Conservation (phyloP, 305 asterid genomes). For the Solanum hybrid region DNA sequence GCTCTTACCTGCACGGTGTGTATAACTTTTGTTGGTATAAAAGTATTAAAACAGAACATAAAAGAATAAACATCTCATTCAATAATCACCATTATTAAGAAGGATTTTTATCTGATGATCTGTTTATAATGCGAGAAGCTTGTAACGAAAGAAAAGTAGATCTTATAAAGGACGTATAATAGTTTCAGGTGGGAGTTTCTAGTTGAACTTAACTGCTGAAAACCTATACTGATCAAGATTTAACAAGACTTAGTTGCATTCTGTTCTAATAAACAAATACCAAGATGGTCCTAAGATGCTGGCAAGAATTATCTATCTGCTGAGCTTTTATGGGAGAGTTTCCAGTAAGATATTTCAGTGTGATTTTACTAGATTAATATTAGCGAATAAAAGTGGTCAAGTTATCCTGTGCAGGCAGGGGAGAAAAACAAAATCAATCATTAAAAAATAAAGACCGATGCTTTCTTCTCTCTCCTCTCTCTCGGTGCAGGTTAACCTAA, state of each 20-base stretch:
- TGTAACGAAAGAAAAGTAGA: background rate
- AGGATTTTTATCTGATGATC: background rate
- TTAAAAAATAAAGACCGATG: background rate
- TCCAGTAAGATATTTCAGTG: background rate
- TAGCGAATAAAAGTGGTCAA: background rate
- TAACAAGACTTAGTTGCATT: background rate
- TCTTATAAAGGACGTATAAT: background rate
- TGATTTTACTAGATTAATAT: background rate
- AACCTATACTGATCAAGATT: background rate
- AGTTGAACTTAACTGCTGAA: background rate
- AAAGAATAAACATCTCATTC: background rate
- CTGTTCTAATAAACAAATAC: background rate
- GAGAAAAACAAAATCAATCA: background rate
- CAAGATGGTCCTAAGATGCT: conserved; percentile 4
- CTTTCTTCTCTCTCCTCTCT: background rate
- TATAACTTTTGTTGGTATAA: background rate
- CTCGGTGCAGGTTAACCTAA: background rate
- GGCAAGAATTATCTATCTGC: background rate
- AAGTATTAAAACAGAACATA: background rate
- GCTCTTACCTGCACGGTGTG: conserved; percentile 54
- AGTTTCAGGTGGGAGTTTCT: background rate
- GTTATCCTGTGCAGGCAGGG: background rate
- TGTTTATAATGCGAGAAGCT: background rate
- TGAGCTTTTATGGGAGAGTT: background rate
- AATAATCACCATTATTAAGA: background rate